Conservation (phyloP, 2,329 filamentous ascomycete genomes). For the Trichothecium roseum region DNA sequence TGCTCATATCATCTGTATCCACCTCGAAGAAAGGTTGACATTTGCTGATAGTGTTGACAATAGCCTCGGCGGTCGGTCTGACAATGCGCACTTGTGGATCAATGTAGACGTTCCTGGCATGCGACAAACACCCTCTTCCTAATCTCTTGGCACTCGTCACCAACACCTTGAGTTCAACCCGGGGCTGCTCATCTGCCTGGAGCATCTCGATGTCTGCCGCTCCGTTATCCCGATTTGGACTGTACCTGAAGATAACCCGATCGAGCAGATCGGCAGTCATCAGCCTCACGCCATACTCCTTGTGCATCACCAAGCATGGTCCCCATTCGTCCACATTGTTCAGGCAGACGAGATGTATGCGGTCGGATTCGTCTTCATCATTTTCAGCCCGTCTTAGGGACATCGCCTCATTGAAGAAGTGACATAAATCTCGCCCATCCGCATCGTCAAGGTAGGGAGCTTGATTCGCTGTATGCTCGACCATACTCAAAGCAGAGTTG, state of each 20-base stretch:
- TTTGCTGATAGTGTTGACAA: constrained; percentile 30
- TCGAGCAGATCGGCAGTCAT: constrained; percentile 33
- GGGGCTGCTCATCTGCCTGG: constrained; percentile 11
- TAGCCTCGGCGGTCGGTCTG: constrained; percentile 27
- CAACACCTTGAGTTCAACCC: neutral
- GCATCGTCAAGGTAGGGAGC: constrained; percentile 31
- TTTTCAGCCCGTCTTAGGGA: constrained; percentile 17
- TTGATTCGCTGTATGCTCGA: constrained; percentile 32
- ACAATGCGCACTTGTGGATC: constrained; percentile 28
- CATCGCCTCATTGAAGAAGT: constrained; percentile 25
- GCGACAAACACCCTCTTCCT: constrained; percentile 33
- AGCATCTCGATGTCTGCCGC: constrained; percentile 17
- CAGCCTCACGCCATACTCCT: constrained; percentile 29
- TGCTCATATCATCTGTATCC: constrained; percentile 13
- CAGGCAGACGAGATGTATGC: constrained; percentile 5
- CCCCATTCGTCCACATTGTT: constrained; percentile 33
- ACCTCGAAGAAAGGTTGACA: constrained; percentile 30
- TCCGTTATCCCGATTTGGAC: constrained; percentile 9
- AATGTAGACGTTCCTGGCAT: constrained; percentile 36
- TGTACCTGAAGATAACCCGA: constrained; percentile 26
- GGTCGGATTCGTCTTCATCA: constrained; percentile 11
- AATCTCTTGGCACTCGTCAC: constrained; percentile 23
- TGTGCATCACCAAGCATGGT: constrained; percentile 37
- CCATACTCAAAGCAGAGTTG: constrained; percentile 24
- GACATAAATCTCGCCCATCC: constrained; percentile 39